Evolutionary conservation across 768 basidiomycete genomes (phyloP), one percentile per base, ranked within the genome.

Genomic region (Leccinum imitatum): DNA sequence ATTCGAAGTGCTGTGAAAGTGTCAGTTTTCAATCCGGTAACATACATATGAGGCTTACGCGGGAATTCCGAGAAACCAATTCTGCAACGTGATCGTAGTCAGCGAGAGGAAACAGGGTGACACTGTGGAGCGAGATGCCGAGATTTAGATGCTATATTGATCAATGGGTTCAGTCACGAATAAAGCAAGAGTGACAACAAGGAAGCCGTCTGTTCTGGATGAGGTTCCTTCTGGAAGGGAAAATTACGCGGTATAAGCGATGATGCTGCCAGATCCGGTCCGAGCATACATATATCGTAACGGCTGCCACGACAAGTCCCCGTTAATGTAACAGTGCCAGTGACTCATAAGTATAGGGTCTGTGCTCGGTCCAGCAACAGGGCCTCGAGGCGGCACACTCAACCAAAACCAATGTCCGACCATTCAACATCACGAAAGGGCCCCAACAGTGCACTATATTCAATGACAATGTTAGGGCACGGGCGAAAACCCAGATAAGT

Each of bases 151-250:
- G 79, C 82, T 5, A 71, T 59, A 48, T 74, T 74, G 25, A 87
- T 74, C 41, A 82, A 67, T 4, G 77, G 75, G 61, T 88, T 81
- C 61, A 88, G 73, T 72, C 80, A 89, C 17, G 76, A 72, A 66
- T 78, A 87, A 6, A 77, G 68, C 19, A 82, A 44, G 37, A 66
- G 58, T 5, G 69, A 76, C 11, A 76, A 53, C 63, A 64, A 70
- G 3, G 79, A 74, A 4, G 77, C 69, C 5, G 75, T 77, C 57
- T 79, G 79, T 57, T 80, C 78, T 0, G 77, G 75, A 60, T 74
- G 74, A 39, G 67, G 69, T 25, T 54, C 58, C 46, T 50, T 27
- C 62, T 61, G 21, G 25, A 53, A 48, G 27, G 46, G 19, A 1
- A 30, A 46, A 27, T 70, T 69, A 61, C 5, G 21, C 14, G 33